Evolutionary conservation across 371 early-diverging fungal species (phyloP).

Genomic region (Mucor piriformis): DNA sequence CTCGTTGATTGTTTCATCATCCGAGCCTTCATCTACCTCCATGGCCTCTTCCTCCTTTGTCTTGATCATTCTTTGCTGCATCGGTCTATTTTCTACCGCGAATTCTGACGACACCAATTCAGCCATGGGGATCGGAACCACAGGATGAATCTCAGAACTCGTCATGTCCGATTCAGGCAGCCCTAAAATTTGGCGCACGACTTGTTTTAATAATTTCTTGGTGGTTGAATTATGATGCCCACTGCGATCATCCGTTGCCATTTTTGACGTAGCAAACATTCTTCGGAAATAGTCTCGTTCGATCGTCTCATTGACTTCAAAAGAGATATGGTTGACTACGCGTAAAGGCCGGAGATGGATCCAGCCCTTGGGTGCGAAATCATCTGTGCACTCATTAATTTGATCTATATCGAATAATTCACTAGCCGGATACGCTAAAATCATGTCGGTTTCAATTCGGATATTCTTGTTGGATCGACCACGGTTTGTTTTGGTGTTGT

Average conservation of each 20-base stretch:
- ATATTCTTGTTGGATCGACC: slow-evolving; percentile 25
- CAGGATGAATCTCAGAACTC: neutral
- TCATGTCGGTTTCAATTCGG: slow-evolving; percentile 43
- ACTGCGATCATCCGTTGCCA: slow-evolving; percentile 30
- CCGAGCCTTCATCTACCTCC: slow-evolving; percentile 29
- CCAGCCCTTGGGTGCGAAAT: slow-evolving; percentile 46
- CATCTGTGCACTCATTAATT: slow-evolving; percentile 45
- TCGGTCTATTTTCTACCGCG: neutral
- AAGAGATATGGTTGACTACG: slow-evolving; percentile 31
- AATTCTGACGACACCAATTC: no score
- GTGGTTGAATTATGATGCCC: slow-evolving; percentile 26
- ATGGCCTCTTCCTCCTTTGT: slow-evolving; percentile 37
- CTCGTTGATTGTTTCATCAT: slow-evolving; percentile 23
- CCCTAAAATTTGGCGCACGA: slow-evolving; percentile 35
- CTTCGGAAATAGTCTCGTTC: slow-evolving; percentile 48
- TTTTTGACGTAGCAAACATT: slow-evolving; percentile 47
- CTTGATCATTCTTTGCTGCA: slow-evolving; percentile 18
- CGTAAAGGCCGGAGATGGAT: slow-evolving; percentile 44
- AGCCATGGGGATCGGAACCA: no score
- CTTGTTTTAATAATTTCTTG: slow-evolving; percentile 23
- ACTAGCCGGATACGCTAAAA: slow-evolving; percentile 45
- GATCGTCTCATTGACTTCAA: slow-evolving; percentile 44
- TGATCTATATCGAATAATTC: slow-evolving; percentile 44
- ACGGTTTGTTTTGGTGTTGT: slow-evolving; percentile 35
- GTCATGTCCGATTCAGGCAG: slow-evolving; percentile 12